A percentile compares a stretch with the other conserved stretches of the same genome.
Conservation (phyloP, 306 rosid species). For the Prunus mongolica region DNA sequence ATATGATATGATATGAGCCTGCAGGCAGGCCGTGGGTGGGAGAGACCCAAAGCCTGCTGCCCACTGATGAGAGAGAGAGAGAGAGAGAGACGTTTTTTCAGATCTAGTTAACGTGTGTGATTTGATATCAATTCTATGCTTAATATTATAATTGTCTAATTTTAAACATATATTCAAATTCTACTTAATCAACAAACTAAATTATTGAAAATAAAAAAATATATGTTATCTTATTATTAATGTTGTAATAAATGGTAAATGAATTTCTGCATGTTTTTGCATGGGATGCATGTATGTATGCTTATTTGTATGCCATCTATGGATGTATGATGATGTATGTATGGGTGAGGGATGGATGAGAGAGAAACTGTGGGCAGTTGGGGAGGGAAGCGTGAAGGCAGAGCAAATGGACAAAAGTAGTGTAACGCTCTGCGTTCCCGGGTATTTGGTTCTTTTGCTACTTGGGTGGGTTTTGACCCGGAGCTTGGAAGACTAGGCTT, state of each 20-base stretch:
- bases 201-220: too few species aligned
- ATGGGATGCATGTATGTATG: constrained; percentile 1
- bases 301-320: background rate
- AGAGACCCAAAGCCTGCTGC: constrained; percentile 14
- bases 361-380: background rate
- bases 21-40: background rate
- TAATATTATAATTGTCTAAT: background rate
- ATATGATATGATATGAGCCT: constrained; percentile 12
- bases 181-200: background rate
- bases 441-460: background rate
- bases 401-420: constrained; percentile 15
- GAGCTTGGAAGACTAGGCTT: background rate
- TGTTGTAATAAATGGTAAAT: background rate
- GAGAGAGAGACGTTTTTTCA: background rate
- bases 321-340: background rate
- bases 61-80: background rate
- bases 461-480: constrained; percentile 3
- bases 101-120: background rate
- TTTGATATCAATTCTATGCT: background rate
- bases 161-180: background rate
- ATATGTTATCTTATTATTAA: background rate
- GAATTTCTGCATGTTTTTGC: background rate
- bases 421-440: constrained; percentile 10
- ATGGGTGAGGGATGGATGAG: background rate
- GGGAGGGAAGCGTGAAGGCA: constrained; percentile 17